Evolutionary conservation across 345 rosid genomes (phyloP), one percentile per base, ranked within the genome.

Genomic region (Durio zibethinus): DNA sequence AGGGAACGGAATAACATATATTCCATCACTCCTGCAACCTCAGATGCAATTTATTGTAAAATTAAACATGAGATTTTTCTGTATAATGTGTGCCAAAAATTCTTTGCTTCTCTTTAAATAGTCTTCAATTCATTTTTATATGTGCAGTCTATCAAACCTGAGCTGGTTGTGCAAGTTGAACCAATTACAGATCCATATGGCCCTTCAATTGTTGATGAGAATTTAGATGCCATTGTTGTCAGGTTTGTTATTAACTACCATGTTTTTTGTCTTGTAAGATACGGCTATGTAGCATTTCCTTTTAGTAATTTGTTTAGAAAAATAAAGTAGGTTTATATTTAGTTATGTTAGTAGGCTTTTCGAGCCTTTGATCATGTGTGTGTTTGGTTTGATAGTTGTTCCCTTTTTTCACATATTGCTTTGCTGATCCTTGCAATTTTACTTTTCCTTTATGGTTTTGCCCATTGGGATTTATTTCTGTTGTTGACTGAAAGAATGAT

Each of bases 121-220:
- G 21, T 7, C 18, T 25, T 68, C 21, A 68, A 25, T 45, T 68
- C 2, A 14, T 43, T 45, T 43, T 4, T 65, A 62, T 43, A 77
- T 81, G 33, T 86, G 83, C 89, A 91, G 99, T 90, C 94, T 73
- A 59, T 92, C 16, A 95, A 93, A 72, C 96, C 96, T 3, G 88
- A 80, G 60, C 84, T 95, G 60, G 77, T 76, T n/a, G 93, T 92
- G 81, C 92, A 92, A 80, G 84, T 83, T 43, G 93, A 87, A 83
- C 94, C 97, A 12, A 95, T 93, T 64, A 85, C 68, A 0, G 98
- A 91, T 76, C 98, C 96, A 0, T 93, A 91, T 25, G 99, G 95
- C 52, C 98, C 99, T 81, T 93, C 99, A 29, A 90, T 95, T 2
- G 82, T 89, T 2, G 95, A 91, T 77, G 88, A 88, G 88, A 62